Evolutionary conservation across 169 alveolate species (phyloP).

Genomic region (Eimeria praecox): DNA sequence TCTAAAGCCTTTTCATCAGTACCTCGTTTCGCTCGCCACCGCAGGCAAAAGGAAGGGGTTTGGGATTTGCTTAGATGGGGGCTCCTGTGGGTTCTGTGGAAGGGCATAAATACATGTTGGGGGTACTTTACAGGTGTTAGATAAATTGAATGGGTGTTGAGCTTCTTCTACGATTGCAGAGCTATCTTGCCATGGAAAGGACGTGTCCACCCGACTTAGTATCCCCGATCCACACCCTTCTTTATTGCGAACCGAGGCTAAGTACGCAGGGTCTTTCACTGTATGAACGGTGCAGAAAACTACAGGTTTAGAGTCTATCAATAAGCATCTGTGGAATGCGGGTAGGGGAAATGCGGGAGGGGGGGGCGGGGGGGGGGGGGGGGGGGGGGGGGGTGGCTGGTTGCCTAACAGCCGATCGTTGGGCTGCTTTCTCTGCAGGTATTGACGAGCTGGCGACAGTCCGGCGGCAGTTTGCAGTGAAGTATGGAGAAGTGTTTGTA

Average conservation of each 20-base stretch:
- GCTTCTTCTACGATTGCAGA: too few species aligned
- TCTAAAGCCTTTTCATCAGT: background rate
- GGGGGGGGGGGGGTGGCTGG: too few species aligned
- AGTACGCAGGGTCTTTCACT: conserved; percentile 25
- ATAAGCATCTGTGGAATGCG: too few species aligned
- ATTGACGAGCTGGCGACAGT: conserved; percentile 76
- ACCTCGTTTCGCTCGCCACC: background rate
- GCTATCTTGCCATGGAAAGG: conserved; percentile 58
- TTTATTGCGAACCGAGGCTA: conserved; percentile 79
- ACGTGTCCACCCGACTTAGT: conserved; percentile 75
- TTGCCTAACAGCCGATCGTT: too few species aligned
- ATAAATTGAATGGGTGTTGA: background rate
- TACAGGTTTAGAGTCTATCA: background rate
- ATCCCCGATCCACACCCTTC: conserved; percentile 71
- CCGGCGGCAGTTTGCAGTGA: conserved; percentile 70
- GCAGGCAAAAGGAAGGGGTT: background rate
- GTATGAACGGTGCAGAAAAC: background rate
- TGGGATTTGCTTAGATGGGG: background rate
- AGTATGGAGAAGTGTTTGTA: conserved; percentile 76
- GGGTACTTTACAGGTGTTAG: too few species aligned
- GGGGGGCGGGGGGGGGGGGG: too few species aligned
- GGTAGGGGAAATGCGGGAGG: too few species aligned
- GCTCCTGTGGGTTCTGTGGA: background rate
- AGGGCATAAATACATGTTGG: too few species aligned
- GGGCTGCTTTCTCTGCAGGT: too few species aligned